These are phyloP conservation scores for Colletotrichum sp. DNA, from an alignment of 2,329 filamentous ascomycete species.

Conservation along the genomic window DNA sequence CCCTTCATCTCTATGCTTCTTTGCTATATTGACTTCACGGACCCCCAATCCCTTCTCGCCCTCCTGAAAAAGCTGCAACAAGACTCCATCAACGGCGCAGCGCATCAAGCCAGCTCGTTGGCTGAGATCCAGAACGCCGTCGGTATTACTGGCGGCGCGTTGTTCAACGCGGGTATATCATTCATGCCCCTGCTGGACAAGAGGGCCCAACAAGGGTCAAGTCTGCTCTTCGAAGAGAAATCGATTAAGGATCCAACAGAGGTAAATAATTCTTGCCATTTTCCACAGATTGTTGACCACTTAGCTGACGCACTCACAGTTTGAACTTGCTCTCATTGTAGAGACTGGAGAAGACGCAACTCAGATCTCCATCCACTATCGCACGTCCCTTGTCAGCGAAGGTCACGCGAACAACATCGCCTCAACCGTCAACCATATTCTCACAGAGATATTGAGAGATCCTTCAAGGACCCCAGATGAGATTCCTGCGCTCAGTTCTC, in stretches of 20 bases:
- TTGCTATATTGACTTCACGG: constrained; percentile 36
- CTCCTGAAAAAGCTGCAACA: constrained; percentile 47
- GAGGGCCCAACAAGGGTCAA: constrained; percentile 24
- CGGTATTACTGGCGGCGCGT: constrained; percentile 20
- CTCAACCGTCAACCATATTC: constrained; percentile 31
- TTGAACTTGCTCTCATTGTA: not conserved
- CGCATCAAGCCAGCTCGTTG: constrained; percentile 54
- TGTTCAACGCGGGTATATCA: constrained; percentile 38
- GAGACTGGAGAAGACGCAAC: not conserved
- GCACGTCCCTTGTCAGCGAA: constrained; percentile 12
- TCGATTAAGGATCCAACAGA: not conserved
- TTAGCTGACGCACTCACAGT: not conserved
- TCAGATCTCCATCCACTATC: constrained; percentile 6
- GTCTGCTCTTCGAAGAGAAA: not conserved
- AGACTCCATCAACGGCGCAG: constrained; percentile 49
- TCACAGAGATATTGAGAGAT: not conserved
- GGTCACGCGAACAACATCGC: constrained; percentile 33
- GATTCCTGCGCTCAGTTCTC: constrained; percentile 7
- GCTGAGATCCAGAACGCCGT: constrained; percentile 46
- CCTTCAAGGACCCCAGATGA: constrained; percentile 4
- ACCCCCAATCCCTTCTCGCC: constrained; percentile 46
- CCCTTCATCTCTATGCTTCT: constrained; percentile 59
- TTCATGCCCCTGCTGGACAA: constrained; percentile 17
- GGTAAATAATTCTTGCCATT: not conserved
- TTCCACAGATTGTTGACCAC: not conserved